Evolutionary conservation across 1,284 basidiomycete species (phyloP).

Genomic region (Apiotrichum gamsii): DNA sequence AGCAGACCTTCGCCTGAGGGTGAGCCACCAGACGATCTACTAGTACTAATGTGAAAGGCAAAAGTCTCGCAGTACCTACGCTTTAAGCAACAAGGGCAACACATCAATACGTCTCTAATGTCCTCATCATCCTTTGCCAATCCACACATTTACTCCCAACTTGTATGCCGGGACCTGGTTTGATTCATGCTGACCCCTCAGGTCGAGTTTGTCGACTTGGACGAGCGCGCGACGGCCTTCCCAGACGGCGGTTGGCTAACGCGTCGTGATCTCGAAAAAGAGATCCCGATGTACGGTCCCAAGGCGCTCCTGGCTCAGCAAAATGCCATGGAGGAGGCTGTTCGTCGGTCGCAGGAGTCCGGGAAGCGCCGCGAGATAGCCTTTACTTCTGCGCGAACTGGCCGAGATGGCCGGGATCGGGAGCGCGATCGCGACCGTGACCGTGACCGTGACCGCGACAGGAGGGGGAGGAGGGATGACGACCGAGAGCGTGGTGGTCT

Average conservation of each 20-base stretch:
- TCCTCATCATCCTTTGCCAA: slow-evolving; percentile 85
- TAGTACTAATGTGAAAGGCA: slow-evolving; percentile 50
- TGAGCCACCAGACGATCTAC: slow-evolving; percentile 38
- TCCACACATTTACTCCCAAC: slow-evolving; percentile 84
- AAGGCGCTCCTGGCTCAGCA: slow-evolving; percentile 49
- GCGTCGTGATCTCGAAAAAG: slow-evolving; percentile 23
- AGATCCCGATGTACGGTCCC: slow-evolving; percentile 26
- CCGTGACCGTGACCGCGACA: neutral
- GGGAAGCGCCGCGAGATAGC: slow-evolving; percentile 57
- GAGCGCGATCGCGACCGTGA: slow-evolving; percentile 8
- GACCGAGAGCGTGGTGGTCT: neutral
- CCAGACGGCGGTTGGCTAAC: slow-evolving; percentile 49
- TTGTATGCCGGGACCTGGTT: no score
- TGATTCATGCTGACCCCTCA: slow-evolving; percentile 7
- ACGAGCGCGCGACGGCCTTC: slow-evolving; percentile 77
- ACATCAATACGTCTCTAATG: slow-evolving; percentile 92
- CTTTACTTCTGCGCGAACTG: slow-evolving; percentile 47
- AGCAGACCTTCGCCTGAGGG: slow-evolving; percentile 60
- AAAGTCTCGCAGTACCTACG: slow-evolving; percentile 70
- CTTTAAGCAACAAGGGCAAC: slow-evolving; percentile 66
- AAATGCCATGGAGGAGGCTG: slow-evolving; percentile 57
- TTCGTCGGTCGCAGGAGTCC: slow-evolving; percentile 51
- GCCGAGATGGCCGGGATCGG: slow-evolving; percentile 16
- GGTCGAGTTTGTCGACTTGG: slow-evolving; percentile 82
- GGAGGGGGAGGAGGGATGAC: neutral